phyloP scores from a whole-genome alignment of 305 asterid species.

The Fraxinus sp. region DNA sequence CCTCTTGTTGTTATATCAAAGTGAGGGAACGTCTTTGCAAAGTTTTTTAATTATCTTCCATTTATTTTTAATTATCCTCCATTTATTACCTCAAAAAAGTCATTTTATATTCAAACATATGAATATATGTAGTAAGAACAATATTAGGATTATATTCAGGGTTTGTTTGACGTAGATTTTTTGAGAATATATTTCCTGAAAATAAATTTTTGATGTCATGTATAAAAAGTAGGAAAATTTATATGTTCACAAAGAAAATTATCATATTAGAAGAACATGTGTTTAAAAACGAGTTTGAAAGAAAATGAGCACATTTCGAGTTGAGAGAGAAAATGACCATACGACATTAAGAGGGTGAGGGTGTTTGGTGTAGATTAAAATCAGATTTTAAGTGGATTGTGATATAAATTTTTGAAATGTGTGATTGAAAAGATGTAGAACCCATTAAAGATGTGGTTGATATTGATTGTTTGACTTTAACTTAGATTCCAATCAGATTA shows the following conservation, averaged over 20 bases:
- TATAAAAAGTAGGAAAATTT: background rate
- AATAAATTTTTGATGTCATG: too few species aligned
- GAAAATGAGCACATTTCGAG: background rate
- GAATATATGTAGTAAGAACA: background rate
- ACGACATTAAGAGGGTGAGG: background rate
- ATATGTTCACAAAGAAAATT: background rate
- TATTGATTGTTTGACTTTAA: too few species aligned
- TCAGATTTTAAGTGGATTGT: too few species aligned
- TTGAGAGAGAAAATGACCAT: background rate
- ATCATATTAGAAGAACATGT: too few species aligned
- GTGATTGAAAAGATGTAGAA: too few species aligned
- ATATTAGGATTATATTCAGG: background rate
- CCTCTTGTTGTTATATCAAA: background rate
- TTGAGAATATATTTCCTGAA: background rate
- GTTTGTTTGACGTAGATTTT: background rate
- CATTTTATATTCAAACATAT: background rate
- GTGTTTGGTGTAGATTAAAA: too few species aligned
- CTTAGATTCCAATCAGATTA: too few species aligned
- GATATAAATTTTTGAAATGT: too few species aligned
- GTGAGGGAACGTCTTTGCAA: conserved; percentile 16
- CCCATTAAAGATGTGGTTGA: too few species aligned
- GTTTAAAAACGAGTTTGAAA: too few species aligned
- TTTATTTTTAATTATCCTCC: background rate
- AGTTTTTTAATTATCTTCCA: background rate
- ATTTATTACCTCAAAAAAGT: conserved; percentile 4